Evolutionary conservation across 345 rosid genomes (phyloP).

Genomic region (Diplotaxis tenuifolia): DNA sequence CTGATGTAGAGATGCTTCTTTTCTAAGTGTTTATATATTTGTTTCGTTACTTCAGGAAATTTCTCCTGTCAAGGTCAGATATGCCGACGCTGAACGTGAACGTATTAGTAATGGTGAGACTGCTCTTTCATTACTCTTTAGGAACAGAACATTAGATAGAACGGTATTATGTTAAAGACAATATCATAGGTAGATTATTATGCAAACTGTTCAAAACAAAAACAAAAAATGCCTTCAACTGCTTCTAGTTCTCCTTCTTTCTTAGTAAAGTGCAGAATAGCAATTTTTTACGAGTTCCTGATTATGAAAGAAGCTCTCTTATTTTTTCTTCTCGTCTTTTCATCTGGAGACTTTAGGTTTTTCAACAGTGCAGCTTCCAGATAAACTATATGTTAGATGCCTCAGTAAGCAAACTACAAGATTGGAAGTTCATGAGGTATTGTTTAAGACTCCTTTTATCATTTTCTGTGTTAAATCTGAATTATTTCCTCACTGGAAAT

Average conservation of each 20-base stretch:
- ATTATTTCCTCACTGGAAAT: background rate
- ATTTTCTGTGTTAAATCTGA: background rate
- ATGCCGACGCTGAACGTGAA: slow-evolving; percentile 74
- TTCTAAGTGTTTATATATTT: background rate
- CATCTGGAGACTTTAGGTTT: slow-evolving; percentile 15
- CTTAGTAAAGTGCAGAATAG: background rate
- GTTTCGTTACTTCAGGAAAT: slow-evolving; percentile 47
- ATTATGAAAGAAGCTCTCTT: background rate
- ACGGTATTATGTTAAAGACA: no score
- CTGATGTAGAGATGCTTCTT: background rate
- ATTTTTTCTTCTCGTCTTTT: slow-evolving; percentile 16
- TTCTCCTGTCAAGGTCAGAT: slow-evolving; percentile 62
- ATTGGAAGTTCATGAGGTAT: slow-evolving; percentile 73
- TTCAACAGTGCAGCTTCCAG: slow-evolving; percentile 43
- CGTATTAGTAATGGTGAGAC: slow-evolving; percentile 52
- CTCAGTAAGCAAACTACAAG: slow-evolving; percentile 62
- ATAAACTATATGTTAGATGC: slow-evolving; percentile 75
- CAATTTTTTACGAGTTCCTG: slow-evolving; percentile 3
- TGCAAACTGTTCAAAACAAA: no score
- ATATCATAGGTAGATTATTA: no score
- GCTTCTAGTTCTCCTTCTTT: no score
- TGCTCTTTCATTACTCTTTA: slow-evolving; percentile 3
- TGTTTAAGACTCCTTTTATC: background rate
- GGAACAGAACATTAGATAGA: slow-evolving; percentile 7
- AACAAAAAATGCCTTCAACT: background rate